These are phyloP conservation scores for Chlamydomonas eustigma DNA, from an alignment of 139 green algal genomes.

Conservation along the genomic window DNA sequence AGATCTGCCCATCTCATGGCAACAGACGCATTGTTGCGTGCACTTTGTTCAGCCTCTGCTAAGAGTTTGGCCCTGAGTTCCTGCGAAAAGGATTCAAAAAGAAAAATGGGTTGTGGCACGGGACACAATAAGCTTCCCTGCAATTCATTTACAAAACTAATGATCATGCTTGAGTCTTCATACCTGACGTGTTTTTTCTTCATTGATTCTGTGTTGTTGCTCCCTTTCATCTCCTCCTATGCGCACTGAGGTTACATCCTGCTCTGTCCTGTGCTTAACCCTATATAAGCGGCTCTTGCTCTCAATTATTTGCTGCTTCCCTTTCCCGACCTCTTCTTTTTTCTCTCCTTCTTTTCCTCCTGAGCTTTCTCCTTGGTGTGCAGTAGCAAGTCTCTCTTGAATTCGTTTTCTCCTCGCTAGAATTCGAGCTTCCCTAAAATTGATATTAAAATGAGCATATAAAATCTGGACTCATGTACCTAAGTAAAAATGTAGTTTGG, in stretches of 20 bases:
- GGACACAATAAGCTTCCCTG: too few species aligned
- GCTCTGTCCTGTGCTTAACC: conserved; percentile 50
- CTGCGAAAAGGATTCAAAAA: too few species aligned
- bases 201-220: conserved; percentile 44
- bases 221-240: conserved; percentile 58
- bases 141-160: too few species aligned
- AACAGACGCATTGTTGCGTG: conserved; percentile 61
- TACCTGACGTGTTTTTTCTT: conserved; percentile 63
- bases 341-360: conserved; percentile 46
- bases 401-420: conserved; percentile 51
- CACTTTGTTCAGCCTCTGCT: conserved; percentile 65
- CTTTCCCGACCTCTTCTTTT: conserved; percentile 54
- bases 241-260: conserved; percentile 54
- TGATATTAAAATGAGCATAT: too few species aligned
- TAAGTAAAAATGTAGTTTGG: too few species aligned
- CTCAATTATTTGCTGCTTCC: conserved; percentile 65
- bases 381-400: conserved; percentile 49
- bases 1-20: conserved; percentile 69
- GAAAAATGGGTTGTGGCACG: too few species aligned
- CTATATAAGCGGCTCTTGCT: conserved; percentile 51
- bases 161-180: too few species aligned
- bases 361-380: conserved; percentile 45
- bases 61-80: conserved; percentile 66
- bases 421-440: conserved; percentile 40
- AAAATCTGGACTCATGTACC: too few species aligned